Evolutionary conservation across 371 early-diverging fungal species (phyloP), one percentile per base, ranked within the genome.

Genomic region (Phascolomyces articulosus): DNA sequence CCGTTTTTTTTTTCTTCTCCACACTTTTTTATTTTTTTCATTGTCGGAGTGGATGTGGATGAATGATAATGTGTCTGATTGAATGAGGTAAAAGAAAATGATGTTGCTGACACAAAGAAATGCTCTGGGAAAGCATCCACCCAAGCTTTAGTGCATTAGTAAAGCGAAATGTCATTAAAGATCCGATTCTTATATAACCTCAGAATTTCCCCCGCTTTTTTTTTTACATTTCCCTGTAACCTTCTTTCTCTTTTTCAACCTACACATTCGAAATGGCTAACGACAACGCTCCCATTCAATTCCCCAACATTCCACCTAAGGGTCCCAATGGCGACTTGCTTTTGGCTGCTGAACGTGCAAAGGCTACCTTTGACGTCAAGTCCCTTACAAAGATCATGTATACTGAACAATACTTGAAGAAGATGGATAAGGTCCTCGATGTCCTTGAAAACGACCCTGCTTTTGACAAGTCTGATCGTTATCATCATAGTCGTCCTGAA

Each of bases 241-340:
- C n/a, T 55, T 49, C 31, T n/a, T 57, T 60, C 55, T 38, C 56
- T 27, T 38, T 24, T 55, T 51, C 54, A 26, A 44, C 16, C 16
- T 44, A 15, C 44, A 44, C 16, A 38, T n/a, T 34, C 34, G 31
- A n/a, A 51, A 63, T 63, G 63, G 18, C 65, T 47, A 29, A 74
- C 58, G 76, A 80, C 53, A 78, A 78, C 66, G 61, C 72, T 15
- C 68, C 81, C 28, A 77, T 75, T 9, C 72, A 66, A 40, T 86
- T 88, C 72, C 88, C 88, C 13, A 66, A 79, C 44, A 71, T 86
- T 18, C 71, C 70, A 24, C 85, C 88, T 7, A 74, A 75, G 24
- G 84, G 77, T 8, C 88, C 88, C 16, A 78, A 82, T 55, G 88
- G 88, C 47, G 78, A 78, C n/a, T 78, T 85, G 20, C 68, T 86